phyloP scores from a whole-genome alignment of 495 filamentous ascomycete genomes.

The Symbiotaphrina buchneri region DNA sequence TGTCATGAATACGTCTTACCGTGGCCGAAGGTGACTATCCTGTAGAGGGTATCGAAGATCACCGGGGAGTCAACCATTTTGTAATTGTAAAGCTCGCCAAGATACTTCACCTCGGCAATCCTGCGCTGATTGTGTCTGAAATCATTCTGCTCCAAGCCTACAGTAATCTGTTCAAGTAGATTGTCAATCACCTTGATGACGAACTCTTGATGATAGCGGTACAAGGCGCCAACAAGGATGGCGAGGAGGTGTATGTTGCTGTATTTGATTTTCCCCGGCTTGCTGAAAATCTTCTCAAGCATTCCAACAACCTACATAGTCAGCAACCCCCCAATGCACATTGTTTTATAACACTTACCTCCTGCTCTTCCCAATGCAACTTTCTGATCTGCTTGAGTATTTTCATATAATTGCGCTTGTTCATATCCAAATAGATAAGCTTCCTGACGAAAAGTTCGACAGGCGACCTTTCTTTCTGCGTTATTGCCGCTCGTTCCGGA shows the following conservation, averaged over 20 bases:
- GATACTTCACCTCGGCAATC: slow-evolving; percentile 86
- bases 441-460: slow-evolving; percentile 84
- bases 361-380: slow-evolving; percentile 87
- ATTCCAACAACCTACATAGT: slow-evolving; percentile 45
- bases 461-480: slow-evolving; percentile 87
- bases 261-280: slow-evolving; percentile 92
- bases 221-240: slow-evolving; percentile 69
- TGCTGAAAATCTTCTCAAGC: slow-evolving; percentile 79
- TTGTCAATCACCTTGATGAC: slow-evolving; percentile 75
- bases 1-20: slow-evolving; percentile 20
- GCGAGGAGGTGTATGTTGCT: slow-evolving; percentile 91
- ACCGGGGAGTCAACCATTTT: slow-evolving; percentile 90
- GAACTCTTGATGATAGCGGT: slow-evolving; percentile 82
- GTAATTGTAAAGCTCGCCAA: slow-evolving; percentile 96
- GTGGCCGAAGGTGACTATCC: slow-evolving; percentile 81
- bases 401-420: slow-evolving; percentile 80
- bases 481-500: slow-evolving; percentile 76
- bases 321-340: slow-evolving; percentile 3
- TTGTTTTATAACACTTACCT: slow-evolving; percentile 22
- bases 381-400: slow-evolving; percentile 83
- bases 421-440: slow-evolving; percentile 80
- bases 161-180: slow-evolving; percentile 64
- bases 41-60: slow-evolving; percentile 88
- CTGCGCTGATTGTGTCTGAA: slow-evolving; percentile 96
- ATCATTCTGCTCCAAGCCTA: slow-evolving; percentile 85